phyloP scores from a whole-genome alignment of 2,329 filamentous ascomycete species.

The Didymella lethalis region DNA sequence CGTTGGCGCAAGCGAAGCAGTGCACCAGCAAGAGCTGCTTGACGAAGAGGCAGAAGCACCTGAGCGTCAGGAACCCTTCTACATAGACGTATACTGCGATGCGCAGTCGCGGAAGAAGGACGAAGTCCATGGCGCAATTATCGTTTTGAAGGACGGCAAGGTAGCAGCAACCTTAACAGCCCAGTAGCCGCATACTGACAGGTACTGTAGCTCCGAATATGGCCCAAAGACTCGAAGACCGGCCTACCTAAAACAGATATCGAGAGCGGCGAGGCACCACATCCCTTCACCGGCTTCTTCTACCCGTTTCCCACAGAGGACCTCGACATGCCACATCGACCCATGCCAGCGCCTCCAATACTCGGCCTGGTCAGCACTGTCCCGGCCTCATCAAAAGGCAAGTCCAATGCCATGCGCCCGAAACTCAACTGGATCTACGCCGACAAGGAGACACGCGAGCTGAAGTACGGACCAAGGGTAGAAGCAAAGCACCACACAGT shows the following conservation, averaged over 20 bases:
- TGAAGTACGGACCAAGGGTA: slow-evolving; percentile 72
- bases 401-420: slow-evolving; percentile 37
- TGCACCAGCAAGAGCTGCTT: slow-evolving; percentile 57
- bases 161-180: slow-evolving; percentile 29
- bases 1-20: slow-evolving; percentile 60
- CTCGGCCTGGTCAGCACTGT: slow-evolving; percentile 61
- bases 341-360: slow-evolving; percentile 49
- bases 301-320: slow-evolving; percentile 57
- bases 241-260: slow-evolving; percentile 35
- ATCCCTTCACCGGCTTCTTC: slow-evolving; percentile 61
- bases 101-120: slow-evolving; percentile 46
- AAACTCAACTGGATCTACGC: slow-evolving; percentile 74
- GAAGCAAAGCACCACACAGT: slow-evolving; percentile 76
- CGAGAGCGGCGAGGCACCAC: slow-evolving; percentile 42
- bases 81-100: slow-evolving; percentile 58
- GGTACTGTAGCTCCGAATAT: slow-evolving; percentile 41
- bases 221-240: slow-evolving; percentile 48
- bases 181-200: background rate
- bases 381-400: slow-evolving; percentile 46
- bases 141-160: slow-evolving; percentile 57
- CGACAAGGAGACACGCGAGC: slow-evolving; percentile 65
- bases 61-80: slow-evolving; percentile 59
- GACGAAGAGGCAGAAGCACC: slow-evolving; percentile 58
- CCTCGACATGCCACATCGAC: slow-evolving; percentile 49
- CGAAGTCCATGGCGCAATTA: slow-evolving; percentile 54